phyloP scores from a whole-genome alignment of 1,284 basidiomycete species.

The Austroboletus novae-zelandiae region DNA sequence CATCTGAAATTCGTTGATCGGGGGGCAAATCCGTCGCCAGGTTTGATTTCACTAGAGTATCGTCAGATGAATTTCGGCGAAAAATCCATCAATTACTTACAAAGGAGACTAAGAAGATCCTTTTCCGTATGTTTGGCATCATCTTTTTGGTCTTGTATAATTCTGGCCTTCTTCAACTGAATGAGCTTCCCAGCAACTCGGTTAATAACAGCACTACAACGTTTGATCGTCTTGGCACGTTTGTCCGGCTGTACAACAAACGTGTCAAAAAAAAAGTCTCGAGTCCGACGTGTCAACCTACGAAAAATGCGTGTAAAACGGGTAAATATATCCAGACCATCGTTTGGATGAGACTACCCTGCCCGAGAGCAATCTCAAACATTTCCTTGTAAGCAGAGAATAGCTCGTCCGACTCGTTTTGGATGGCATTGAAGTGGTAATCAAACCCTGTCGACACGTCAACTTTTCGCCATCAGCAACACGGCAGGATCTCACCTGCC shows the following conservation, averaged over 20 bases:
- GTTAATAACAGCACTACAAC: constrained; percentile 60
- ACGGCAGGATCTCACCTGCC: constrained; percentile 46
- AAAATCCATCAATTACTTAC: constrained; percentile 39
- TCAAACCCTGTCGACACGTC: constrained; percentile 57
- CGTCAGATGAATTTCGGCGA: constrained; percentile 5
- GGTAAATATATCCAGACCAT: constrained; percentile 63
- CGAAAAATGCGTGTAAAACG: constrained; percentile 53
- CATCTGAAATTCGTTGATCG: constrained; percentile 74
- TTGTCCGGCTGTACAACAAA: constrained; percentile 49
- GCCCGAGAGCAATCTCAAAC: constrained; percentile 70
- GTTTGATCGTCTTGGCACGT: constrained; percentile 45
- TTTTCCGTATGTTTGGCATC: constrained; percentile 51
- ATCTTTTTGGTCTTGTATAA: constrained; percentile 51
- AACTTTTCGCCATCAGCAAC: background rate
- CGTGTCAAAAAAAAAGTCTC: background rate
- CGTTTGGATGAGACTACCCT: constrained; percentile 45
- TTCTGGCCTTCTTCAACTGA: constrained; percentile 67
- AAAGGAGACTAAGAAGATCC: constrained; percentile 64
- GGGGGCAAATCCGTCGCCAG: constrained; percentile 56
- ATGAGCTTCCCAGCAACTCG: constrained; percentile 68
- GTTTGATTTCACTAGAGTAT: constrained; percentile 67
- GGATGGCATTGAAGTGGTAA: constrained; percentile 75
- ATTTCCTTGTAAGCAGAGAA: constrained; percentile 77
- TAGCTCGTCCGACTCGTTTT: constrained; percentile 71
- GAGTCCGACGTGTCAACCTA: constrained; percentile 33